Conservation (phyloP, 2,329 filamentous ascomycete species). For the Cytospora piceae region DNA sequence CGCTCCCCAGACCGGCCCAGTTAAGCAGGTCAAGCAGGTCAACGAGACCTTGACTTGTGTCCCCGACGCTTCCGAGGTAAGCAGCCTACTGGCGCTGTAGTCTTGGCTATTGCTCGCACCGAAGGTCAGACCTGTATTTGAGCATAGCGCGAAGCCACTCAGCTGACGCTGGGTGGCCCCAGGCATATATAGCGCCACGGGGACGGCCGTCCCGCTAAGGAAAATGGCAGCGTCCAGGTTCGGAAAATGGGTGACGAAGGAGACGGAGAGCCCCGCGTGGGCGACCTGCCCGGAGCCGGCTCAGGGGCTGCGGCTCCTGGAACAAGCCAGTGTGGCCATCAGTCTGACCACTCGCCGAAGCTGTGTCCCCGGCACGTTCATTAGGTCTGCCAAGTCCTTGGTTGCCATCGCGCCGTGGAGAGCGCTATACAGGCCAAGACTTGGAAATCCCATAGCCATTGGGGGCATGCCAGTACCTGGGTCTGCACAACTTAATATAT, state of each 20-base stretch:
- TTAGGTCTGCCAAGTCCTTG: constrained; percentile 47
- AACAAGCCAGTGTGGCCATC: constrained; percentile 43
- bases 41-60: neutral
- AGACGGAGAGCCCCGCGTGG: constrained; percentile 44
- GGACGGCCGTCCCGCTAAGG: neutral
- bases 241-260: constrained; percentile 40
- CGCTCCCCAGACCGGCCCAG: neutral
- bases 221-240: neutral
- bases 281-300: constrained; percentile 36
- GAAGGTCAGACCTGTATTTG: neutral
- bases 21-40: neutral
- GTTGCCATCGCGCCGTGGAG: constrained; percentile 40
- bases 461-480: constrained; percentile 39
- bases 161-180: neutral
- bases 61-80: neutral
- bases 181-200: neutral
- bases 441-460: constrained; percentile 50
- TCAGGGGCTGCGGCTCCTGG: constrained; percentile 36
- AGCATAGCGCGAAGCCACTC: neutral
- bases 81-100: neutral
- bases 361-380: constrained; percentile 43
- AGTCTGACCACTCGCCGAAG: constrained; percentile 42
- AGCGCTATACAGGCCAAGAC: constrained; percentile 49
- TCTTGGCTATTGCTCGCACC: neutral
- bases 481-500: neutral